phyloP scores from a whole-genome alignment of 23 red algal species.

The Gracilaria domingensis region DNA sequence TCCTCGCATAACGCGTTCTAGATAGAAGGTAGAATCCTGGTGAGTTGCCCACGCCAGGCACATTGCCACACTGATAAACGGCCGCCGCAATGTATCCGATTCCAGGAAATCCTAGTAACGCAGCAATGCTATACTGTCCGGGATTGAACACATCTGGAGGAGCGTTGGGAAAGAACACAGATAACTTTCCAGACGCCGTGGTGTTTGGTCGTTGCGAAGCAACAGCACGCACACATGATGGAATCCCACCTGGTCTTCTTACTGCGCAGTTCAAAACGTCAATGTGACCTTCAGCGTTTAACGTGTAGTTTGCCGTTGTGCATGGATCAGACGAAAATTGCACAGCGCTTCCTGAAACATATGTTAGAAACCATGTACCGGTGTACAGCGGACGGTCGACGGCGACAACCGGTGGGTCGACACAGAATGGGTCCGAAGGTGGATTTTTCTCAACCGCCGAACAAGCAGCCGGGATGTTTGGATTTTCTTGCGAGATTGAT shows the following conservation, averaged over 20 bases:
- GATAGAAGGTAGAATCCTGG: slow-evolving; percentile 56
- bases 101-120: slow-evolving; percentile 30
- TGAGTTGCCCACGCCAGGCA: not conserved
- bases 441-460: slow-evolving; percentile 12
- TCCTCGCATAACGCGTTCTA: not conserved
- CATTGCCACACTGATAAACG: slow-evolving; percentile 29
- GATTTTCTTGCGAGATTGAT: not conserved
- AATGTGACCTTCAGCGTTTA: slow-evolving; percentile 8
- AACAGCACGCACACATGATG: slow-evolving; percentile 44
- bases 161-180: slow-evolving; percentile 32
- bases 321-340: slow-evolving; percentile 29
- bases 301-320: slow-evolving; percentile 58
- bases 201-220: slow-evolving; percentile 37
- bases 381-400: slow-evolving; percentile 48
- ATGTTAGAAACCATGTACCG: slow-evolving; percentile 64
- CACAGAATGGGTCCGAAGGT: slow-evolving; percentile 41
- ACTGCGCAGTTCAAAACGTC: slow-evolving; percentile 56
- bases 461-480: slow-evolving; percentile 1
- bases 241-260: not conserved
- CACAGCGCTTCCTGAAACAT: slow-evolving; percentile 26
- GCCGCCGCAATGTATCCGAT: slow-evolving; percentile 51
- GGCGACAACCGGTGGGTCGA: slow-evolving; percentile 34
- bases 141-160: slow-evolving; percentile 34
- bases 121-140: slow-evolving; percentile 47
- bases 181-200: slow-evolving; percentile 40